A percentile compares a stretch with the other conserved stretches of the same genome.
Evolutionary conservation across 352 stramenopile genomes (phyloP).

Genomic region (Phytophthora parvispora): DNA sequence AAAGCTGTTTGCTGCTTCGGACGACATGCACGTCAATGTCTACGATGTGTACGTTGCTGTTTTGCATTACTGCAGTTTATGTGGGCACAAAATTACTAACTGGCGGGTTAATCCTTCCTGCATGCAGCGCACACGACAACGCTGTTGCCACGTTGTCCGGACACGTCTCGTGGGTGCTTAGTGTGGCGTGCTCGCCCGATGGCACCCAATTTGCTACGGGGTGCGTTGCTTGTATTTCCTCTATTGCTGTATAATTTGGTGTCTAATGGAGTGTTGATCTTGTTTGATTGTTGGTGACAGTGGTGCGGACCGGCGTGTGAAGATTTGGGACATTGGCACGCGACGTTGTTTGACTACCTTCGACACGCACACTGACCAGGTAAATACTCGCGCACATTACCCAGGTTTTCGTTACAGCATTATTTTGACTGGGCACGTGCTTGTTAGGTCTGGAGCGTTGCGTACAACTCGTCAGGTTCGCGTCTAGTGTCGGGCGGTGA

Average conservation of each 20-base stretch:
- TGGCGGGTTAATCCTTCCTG: not conserved
- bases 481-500: conserved; percentile 91
- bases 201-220: conserved; percentile 88
- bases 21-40: conserved; percentile 94
- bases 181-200: conserved; percentile 87
- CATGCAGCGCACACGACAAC: conserved; percentile 71
- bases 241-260: not conserved
- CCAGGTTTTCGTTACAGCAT: not conserved
- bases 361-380: conserved; percentile 92
- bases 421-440: not conserved
- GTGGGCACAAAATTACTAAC: not conserved
- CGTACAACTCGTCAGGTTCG: conserved; percentile 89
- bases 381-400: conserved; percentile 25
- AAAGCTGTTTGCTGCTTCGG: conserved; percentile 89
- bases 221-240: conserved; percentile 40
- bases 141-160: conserved; percentile 87
- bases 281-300: conserved; percentile 35
- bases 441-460: conserved; percentile 90
- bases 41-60: conserved; percentile 89
- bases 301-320: conserved; percentile 90
- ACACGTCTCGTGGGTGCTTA: conserved; percentile 92
- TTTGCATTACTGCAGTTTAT: not conserved
- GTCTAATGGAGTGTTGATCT: conserved; percentile 3
- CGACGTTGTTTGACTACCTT: conserved; percentile 92
- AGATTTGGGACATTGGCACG: conserved; percentile 93